phyloP scores from a whole-genome alignment of 179 eudicot genomes.

The Silene vulgaris region DNA sequence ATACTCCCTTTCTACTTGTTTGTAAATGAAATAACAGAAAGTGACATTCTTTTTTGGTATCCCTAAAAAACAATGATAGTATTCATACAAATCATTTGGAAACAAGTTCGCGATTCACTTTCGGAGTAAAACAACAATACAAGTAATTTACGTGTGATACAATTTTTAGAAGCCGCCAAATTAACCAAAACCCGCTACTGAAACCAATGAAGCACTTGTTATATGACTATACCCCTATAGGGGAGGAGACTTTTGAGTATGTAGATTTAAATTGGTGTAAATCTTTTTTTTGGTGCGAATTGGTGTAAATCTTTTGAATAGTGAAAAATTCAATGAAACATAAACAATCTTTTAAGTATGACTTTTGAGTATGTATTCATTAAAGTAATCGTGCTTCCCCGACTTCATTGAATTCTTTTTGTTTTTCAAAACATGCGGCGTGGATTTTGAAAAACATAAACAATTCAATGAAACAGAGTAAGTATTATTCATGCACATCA shows the following conservation, averaged over 20 bases:
- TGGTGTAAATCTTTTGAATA: conserved; percentile 12
- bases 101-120: not conserved
- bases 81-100: not conserved
- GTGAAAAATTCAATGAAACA: too few relatives aligned
- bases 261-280: conserved; percentile 15
- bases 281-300: not conserved
- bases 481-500: not conserved
- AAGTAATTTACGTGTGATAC: not conserved
- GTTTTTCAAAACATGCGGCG: too few relatives aligned
- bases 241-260: too few relatives aligned
- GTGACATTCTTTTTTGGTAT: not conserved
- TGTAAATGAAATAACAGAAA: not conserved
- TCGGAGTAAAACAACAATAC: too few relatives aligned
- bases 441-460: too few relatives aligned
- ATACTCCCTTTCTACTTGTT: not conserved
- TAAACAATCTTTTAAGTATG: too few relatives aligned
- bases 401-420: too few relatives aligned
- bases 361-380: too few relatives aligned
- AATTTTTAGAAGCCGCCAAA: not conserved
- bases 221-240: not conserved
- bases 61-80: not conserved
- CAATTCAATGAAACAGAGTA: too few relatives aligned
- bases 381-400: too few relatives aligned
- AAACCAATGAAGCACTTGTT: too few relatives aligned
- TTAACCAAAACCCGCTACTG: too few relatives aligned